Base-by-base conservation (phyloP, 73 alveolate genomes). In the Tetrahymena malaccensis region DNA sequence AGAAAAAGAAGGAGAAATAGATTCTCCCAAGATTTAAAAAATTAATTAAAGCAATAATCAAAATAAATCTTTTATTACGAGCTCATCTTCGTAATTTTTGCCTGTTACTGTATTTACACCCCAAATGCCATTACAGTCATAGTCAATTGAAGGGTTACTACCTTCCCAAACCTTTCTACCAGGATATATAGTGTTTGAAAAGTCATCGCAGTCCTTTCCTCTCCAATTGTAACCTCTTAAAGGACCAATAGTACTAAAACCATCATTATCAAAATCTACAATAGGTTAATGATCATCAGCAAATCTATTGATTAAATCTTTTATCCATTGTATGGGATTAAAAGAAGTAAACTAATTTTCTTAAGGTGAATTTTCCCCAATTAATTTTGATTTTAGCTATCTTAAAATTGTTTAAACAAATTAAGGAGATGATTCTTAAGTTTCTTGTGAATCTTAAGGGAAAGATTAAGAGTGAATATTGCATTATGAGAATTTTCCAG, bases 211-310 rank as follows among this genome's bases (percentile, higher is more conserved):
- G 27, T 93, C 96, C 35, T 44, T 93, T 35, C 96, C 96, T 38
- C 96, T 38, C 96, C 96, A 93, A 84, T 93, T 38, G 43, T 55
- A 44, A 35, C 96, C 96, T 44, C 96, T 93, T n/a, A 93, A 84
- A 35, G 56, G 96, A 17, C 93, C 96, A 3, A 55, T 43, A 43
- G 85, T 55, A 35, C 93, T 43, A 34, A 93, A 93, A 0, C 44
- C 84, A 44, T 93, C 96, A 35, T 84, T 84, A 93, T 93, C 96
- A 84, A 43, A 44, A 44, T 93, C 96, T 21, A 93, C 56, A 44
- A 43, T 10, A 22, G 96, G 96, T 44, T 25, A 22, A 15, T 93
- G 96, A 10, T 43, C 43, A 33, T 44, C 57, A 43, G 56, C 35
- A 25, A 85, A 27, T 43, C 55, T 85, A 27, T 85, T 9, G 35